Base-by-base conservation (phyloP, 164 flowering plant species). In the Vitis labrusca region DNA sequence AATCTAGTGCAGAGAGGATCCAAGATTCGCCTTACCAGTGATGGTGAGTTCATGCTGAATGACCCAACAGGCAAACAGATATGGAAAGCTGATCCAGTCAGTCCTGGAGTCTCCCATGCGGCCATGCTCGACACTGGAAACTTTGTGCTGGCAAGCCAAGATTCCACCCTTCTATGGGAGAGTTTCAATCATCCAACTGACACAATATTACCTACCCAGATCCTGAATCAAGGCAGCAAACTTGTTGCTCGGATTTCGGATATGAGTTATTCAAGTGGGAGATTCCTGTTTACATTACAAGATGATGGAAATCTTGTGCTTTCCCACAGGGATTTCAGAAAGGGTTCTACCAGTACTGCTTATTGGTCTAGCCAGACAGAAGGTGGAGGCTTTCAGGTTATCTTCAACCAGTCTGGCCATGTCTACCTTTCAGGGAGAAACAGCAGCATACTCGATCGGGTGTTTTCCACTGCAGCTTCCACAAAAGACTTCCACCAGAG, bases 111-210 rank as follows among this genome's bases (percentile, higher is more conserved):
- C 12, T 48, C 78, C 27, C 17, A 60, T 57, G 86, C 66, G 7
- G 10, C 58, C 12, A 63, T 85, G 83, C 64, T 65, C 15, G 84
- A 85, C 23, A 70, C 78, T 0, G 87, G 89, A 1, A 86, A 86
- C 59, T 81, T 86, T 54, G 74, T 67, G 17, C 72, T 85, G 6
- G 8, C 0, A 11, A 62, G 47, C 12, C 30, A 12, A 1, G 53
- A 53, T 51, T 64, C 75, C 15, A 58, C 5, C 1, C 10, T 9
- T 9, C 0, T 69, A 3, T 84, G 89, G 87, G 66, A 80, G 69
- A 84, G 79, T 59, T 86, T 84, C 63, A 49, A 32, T 0, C 0
- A 74, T 29, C 84, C 89, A 0, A 72, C 79, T 0, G 85, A 86
- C 53, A 85, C 89, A 1, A 1, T 84, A 13, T 54, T 85, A 55